Base-by-base conservation (phyloP, 2,329 filamentous ascomycete species). In the Cryoendolithus antarcticus region DNA sequence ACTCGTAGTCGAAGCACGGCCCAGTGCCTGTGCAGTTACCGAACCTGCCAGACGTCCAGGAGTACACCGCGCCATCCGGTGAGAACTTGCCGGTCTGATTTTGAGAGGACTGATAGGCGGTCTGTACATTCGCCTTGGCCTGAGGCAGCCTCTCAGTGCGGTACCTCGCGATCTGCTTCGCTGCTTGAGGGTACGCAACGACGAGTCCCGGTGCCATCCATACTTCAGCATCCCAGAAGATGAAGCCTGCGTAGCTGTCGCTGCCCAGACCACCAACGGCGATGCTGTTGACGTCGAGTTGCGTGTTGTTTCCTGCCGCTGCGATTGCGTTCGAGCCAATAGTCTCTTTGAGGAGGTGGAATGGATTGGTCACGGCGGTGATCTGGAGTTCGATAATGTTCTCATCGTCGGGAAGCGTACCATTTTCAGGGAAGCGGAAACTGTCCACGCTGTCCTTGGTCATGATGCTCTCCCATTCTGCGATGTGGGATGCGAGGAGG, bases 181-280 rank as follows among this genome's bases (percentile, higher is more conserved):
- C 71, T 38, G 73, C 70, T 42, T 74, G 63, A 1, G 80, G 80
- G 50, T 77, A 75, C 1, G 76, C 69, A 2, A 77, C 66, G 9
- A 78, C 73, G 7, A 83, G 57, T 6, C 77, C 77, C 4, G 78
- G 79, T 24, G 76, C 71, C 72, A 80, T 80, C 75, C 76, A 81
- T 3, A 78, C 64, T 53, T 79, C 75, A 9, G 72, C 70, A 57
- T 79, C 75, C 75, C 75, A 80, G 52, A 78, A 78, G 11, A 78
- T 66, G 50, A 69, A 60, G 0, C 79, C 79, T 13, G 66, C 80
- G 48, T 84, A 84, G 6, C 74, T 78, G 46, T 81, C 77, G 4
- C 77, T 79, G 0, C 69, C 72, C 13, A 83, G 57, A 0, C 80
- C 80, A 41, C 78, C 76, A n/a, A 83, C 80, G 2, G 75, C 64